Conservation (phyloP, 768 basidiomycete genomes). For the Suillus lakei region DNA sequence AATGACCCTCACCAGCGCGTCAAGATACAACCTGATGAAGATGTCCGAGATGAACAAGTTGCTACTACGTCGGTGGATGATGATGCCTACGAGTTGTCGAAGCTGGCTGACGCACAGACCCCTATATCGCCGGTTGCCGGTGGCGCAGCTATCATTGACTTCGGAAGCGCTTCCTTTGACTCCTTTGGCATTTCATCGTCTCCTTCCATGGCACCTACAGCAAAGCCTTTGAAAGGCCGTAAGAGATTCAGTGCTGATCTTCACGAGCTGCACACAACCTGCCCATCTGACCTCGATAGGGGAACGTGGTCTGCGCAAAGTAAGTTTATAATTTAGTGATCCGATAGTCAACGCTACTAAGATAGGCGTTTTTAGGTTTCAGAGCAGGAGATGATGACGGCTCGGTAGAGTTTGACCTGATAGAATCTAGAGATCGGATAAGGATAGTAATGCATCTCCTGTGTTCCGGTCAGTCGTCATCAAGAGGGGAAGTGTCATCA, state of each 20-base stretch:
- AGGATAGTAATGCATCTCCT: conserved; percentile 48
- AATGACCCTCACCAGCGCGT: neutral
- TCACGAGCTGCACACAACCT: conserved; percentile 46
- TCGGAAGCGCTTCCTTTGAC: neutral
- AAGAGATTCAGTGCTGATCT: conserved; percentile 63
- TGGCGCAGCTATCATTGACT: neutral
- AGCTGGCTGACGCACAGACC: neutral
- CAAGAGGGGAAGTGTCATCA: neutral
- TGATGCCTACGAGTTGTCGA: neutral
- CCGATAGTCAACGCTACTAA: neutral
- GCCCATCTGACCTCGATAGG: conserved; percentile 38
- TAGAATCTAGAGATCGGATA: conserved; percentile 38
- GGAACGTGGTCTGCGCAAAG: conserved; percentile 47
- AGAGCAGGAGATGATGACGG: conserved; percentile 66
- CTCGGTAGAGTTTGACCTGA: conserved; percentile 55
- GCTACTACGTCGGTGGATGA: neutral
- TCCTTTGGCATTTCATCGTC: neutral
- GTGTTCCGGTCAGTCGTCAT: conserved; percentile 48
- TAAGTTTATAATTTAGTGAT: conserved; percentile 31
- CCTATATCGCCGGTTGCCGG: neutral
- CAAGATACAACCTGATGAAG: neutral
- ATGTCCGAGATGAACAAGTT: neutral
- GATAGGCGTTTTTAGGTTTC: conserved; percentile 42
- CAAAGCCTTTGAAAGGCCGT: conserved; percentile 51
- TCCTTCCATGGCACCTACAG: neutral